Evolutionary conservation across 225 moss, liverwort and hornwort species (phyloP), one percentile per base, ranked within the genome.

Genomic region (Bryum argenteum): DNA sequence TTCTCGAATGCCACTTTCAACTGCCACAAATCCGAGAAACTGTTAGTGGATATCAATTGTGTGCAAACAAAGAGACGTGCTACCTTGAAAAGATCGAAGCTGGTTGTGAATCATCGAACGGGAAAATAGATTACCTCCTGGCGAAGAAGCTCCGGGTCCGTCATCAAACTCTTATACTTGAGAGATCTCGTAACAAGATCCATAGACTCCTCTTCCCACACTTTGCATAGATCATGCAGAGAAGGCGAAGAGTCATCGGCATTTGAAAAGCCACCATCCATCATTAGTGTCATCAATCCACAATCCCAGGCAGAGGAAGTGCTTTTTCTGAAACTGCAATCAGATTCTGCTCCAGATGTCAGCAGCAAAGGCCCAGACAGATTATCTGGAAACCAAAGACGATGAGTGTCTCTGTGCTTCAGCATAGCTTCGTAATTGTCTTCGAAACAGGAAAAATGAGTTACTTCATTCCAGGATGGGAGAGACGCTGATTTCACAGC

Each of bases 161-260:
- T 74, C 77, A 80, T 80, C 72, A 83, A 75, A 68, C 75, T 71
- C 72, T 86, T 86, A 21, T 86, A 86, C 24, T 86, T 86, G 26
- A 86, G 83, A 57, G 86, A 86, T 57, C 83, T 80, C 51, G 80
- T 75, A n/a, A 86, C 64, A 10, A 86, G 83, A 66, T 86, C 83
- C 48, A 83, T 80, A 66, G 50, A 83, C 58, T 86, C 77, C 26
- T 78, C 80, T 51, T 86, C 80, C 86, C 83, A 83, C 54, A 80
- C 21, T 77, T 66, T 83, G 75, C 86, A 86, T 20, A 86, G 72
- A 54, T 86, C 86, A 64, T 86, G 82, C 14, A 86, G 48, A 72
- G 80, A 80, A n/a, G 80, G 83, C 45, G 65, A 71, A 40, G 71
- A 61, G 57, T 57, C 74, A 11, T 65, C 67, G 6, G 71, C 38